Conservation (phyloP, 2,329 filamentous ascomycete genomes). For the Trichoderma endophyticum region DNA sequence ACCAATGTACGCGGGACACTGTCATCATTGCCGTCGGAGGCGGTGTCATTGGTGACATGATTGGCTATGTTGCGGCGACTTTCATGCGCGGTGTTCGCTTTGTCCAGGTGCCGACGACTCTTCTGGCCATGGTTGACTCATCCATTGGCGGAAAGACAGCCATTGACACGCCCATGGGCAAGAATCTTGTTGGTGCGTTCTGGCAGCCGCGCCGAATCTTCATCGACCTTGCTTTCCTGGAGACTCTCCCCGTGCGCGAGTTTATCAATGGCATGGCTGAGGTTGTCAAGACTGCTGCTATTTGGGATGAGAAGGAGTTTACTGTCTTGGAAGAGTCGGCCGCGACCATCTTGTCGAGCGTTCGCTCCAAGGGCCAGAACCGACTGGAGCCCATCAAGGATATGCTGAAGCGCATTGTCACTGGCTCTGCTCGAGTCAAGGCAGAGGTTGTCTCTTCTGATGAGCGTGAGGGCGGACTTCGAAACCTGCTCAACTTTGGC, state of each 20-base stretch:
- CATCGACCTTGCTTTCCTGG: constrained; percentile 87
- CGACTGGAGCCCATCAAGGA: constrained; percentile 69
- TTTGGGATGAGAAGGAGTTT: constrained; percentile 90
- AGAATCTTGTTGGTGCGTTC: constrained; percentile 93
- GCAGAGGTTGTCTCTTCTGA: constrained; percentile 91
- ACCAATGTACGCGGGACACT: constrained; percentile 91
- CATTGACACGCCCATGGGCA: constrained; percentile 92
- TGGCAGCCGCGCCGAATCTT: constrained; percentile 96
- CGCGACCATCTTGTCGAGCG: constrained; percentile 59
- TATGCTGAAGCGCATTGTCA: constrained; percentile 73
- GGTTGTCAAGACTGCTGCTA: constrained; percentile 95
- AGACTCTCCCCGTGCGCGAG: constrained; percentile 84
- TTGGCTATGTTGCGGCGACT: constrained; percentile 93
- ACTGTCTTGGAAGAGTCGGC: constrained; percentile 79
- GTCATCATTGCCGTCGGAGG: constrained; percentile 93
- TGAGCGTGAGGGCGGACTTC: constrained; percentile 87
- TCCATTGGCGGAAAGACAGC: constrained; percentile 98
- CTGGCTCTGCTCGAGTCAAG: constrained; percentile 90
- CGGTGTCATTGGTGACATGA: constrained; percentile 96
- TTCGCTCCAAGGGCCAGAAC: constrained; percentile 38
- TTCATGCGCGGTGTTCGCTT: constrained; percentile 98
- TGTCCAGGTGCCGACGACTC: constrained; percentile 91
- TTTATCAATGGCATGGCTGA: constrained; percentile 99
- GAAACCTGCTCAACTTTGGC: constrained; percentile 95
- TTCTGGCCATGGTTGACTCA: constrained; percentile 97